phyloP scores from a whole-genome alignment of 768 basidiomycete species.

The Boletus reticuloceps region DNA sequence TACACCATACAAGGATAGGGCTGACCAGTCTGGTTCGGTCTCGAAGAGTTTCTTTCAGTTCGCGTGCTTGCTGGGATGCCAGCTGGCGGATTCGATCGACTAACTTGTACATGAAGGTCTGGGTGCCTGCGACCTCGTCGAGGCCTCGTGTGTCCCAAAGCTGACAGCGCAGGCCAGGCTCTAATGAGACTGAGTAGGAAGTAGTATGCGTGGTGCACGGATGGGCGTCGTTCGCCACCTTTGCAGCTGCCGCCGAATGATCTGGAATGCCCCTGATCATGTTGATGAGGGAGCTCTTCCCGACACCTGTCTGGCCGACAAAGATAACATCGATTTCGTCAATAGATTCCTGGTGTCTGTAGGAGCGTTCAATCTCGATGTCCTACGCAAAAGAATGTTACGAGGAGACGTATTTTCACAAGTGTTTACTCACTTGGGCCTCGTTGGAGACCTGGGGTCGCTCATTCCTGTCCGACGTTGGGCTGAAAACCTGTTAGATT shows the following conservation, averaged over 20 bases:
- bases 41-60: conserved; percentile 15
- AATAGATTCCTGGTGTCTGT: background rate
- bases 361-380: background rate
- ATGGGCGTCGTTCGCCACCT: conserved; percentile 12
- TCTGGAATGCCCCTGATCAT: conserved; percentile 19
- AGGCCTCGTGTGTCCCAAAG: conserved; percentile 30
- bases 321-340: conserved; percentile 17
- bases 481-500: background rate
- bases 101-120: background rate
- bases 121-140: conserved; percentile 15
- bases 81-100: conserved; percentile 9
- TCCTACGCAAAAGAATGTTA: background rate
- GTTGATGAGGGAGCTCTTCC: conserved; percentile 25
- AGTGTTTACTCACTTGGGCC: background rate
- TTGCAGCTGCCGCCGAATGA: background rate
- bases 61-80: conserved; percentile 12
- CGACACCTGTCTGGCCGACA: conserved; percentile 26
- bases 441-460: background rate
- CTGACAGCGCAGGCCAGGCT: background rate
- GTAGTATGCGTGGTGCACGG: conserved; percentile 17
- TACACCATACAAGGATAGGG: conserved; percentile 27
- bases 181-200: conserved; percentile 4
- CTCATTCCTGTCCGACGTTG: background rate
- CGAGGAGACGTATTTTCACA: background rate
- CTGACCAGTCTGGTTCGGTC: background rate